Evolutionary conservation across 2,329 filamentous ascomycete genomes (phyloP).

Genomic region (Zasmidium cellare): DNA sequence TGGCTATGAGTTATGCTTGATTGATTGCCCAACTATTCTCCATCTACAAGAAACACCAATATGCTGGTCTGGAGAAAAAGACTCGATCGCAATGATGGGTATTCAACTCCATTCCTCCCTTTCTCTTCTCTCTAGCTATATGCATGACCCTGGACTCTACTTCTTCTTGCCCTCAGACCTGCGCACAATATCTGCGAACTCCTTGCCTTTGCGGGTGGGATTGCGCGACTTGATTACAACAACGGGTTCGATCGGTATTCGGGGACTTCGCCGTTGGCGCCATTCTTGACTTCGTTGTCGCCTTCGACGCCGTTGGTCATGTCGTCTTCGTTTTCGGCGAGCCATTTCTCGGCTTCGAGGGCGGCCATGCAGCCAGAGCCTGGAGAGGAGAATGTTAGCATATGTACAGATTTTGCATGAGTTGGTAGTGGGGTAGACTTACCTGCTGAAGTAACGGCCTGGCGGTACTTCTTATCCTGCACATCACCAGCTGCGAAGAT

Average conservation of each 20-base stretch:
- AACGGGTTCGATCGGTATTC: conserved; percentile 66
- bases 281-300: conserved; percentile 50
- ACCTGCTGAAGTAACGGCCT: conserved; percentile 97
- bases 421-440: conserved; percentile 40
- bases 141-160: background rate
- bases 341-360: conserved; percentile 90
- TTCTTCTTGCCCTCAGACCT: background rate
- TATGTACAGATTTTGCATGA: background rate
- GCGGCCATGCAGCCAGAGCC: conserved; percentile 94
- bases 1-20: too few relatives aligned
- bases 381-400: conserved; percentile 37
- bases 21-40: background rate
- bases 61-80: background rate
- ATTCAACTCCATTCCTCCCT: background rate
- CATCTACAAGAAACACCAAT: background rate
- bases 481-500: conserved; percentile 97
- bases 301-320: conserved; percentile 49
- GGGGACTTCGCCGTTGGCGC: conserved; percentile 54
- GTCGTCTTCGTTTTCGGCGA: conserved; percentile 74
- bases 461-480: conserved; percentile 96
- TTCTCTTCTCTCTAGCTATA: background rate
- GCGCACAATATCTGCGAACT: too few relatives aligned
- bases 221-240: too few relatives aligned
- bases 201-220: too few relatives aligned
- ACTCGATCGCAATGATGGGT: background rate